phyloP scores from a whole-genome alignment of 164 flowering plant genomes.

The Dillenia turbinata region DNA sequence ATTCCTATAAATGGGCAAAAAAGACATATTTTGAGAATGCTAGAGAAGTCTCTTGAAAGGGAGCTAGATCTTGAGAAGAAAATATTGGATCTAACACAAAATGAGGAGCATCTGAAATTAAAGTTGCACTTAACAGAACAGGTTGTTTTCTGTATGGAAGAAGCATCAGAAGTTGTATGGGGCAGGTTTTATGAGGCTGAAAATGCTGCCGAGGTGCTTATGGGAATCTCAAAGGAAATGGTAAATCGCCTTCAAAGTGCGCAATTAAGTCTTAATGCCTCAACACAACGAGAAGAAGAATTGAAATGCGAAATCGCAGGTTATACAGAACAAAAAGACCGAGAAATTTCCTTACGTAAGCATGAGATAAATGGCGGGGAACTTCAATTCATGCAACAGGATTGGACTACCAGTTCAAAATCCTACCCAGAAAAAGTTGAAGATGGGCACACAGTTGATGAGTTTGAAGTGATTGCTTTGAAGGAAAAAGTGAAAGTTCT shows the following conservation, averaged over 20 bases:
- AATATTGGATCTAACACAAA: slow-evolving; percentile 44
- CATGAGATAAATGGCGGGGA: slow-evolving; percentile 24
- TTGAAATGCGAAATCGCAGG: slow-evolving; percentile 40
- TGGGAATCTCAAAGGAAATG: slow-evolving; percentile 60
- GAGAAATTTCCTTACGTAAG: slow-evolving; percentile 27
- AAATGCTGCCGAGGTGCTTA: slow-evolving; percentile 50
- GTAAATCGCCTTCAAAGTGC: slow-evolving; percentile 41
- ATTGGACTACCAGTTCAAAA: slow-evolving; percentile 23
- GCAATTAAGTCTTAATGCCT: slow-evolving; percentile 54
- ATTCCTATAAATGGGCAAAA: slow-evolving; percentile 69
- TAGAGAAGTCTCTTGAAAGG: slow-evolving; percentile 86
- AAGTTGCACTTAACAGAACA: slow-evolving; percentile 40
- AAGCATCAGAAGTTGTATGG: slow-evolving; percentile 35
- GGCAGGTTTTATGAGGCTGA: slow-evolving; percentile 66
- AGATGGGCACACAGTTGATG: slow-evolving; percentile 24
- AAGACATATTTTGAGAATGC: slow-evolving; percentile 64
- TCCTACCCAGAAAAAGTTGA: slow-evolving; percentile 31
- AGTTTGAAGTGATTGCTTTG: slow-evolving; percentile 35
- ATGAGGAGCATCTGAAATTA: slow-evolving; percentile 51
- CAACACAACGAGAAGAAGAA: slow-evolving; percentile 42
- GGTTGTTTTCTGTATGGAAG: slow-evolving; percentile 47
- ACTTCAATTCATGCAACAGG: slow-evolving; percentile 12
- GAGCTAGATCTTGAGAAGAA: slow-evolving; percentile 85
- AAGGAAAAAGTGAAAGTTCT: slow-evolving; percentile 41
- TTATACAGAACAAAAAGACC: slow-evolving; percentile 22